Evolutionary conservation across 495 filamentous ascomycete genomes (phyloP).

Genomic region (Xylaria acuta): DNA sequence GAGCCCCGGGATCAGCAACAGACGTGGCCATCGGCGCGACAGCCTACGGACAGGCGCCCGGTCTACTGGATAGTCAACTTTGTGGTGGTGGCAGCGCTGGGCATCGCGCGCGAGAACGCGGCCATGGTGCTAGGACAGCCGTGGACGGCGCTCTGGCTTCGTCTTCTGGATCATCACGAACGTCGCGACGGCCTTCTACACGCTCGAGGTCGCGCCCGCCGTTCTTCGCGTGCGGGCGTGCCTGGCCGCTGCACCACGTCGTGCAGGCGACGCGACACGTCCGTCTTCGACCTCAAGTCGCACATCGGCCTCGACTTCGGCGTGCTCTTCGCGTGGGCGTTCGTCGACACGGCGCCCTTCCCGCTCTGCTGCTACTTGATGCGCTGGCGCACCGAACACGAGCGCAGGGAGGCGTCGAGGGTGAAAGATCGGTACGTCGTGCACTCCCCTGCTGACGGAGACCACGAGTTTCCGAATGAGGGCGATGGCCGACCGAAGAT

Average conservation of each 20-base stretch:
- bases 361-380: slow-evolving; percentile 66
- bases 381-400: slow-evolving; percentile 61
- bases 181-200: slow-evolving; percentile 69
- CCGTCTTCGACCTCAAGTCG: slow-evolving; percentile 67
- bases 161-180: slow-evolving; percentile 82
- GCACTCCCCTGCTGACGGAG: slow-evolving; percentile 1
- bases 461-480: slow-evolving; percentile 24
- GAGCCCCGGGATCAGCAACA: slow-evolving; percentile 50
- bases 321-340: slow-evolving; percentile 67
- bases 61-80: slow-evolving; percentile 82
- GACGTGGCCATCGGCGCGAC: slow-evolving; percentile 56
- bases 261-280: slow-evolving; percentile 68
- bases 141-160: slow-evolving; percentile 72
- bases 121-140: slow-evolving; percentile 71
- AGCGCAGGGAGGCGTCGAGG: slow-evolving; percentile 30
- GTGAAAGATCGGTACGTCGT: slow-evolving; percentile 31
- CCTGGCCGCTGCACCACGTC: slow-evolving; percentile 73
- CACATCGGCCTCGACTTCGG: slow-evolving; percentile 70
- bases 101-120: slow-evolving; percentile 75
- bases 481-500: slow-evolving; percentile 29
- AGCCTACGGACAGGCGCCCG: slow-evolving; percentile 63
- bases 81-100: slow-evolving; percentile 70
- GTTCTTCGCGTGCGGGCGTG: slow-evolving; percentile 74
- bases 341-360: slow-evolving; percentile 61
- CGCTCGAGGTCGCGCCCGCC: slow-evolving; percentile 62